Conservation (phyloP, 208 protist genomes). For the Acanthamoeba castellanii region DNA sequence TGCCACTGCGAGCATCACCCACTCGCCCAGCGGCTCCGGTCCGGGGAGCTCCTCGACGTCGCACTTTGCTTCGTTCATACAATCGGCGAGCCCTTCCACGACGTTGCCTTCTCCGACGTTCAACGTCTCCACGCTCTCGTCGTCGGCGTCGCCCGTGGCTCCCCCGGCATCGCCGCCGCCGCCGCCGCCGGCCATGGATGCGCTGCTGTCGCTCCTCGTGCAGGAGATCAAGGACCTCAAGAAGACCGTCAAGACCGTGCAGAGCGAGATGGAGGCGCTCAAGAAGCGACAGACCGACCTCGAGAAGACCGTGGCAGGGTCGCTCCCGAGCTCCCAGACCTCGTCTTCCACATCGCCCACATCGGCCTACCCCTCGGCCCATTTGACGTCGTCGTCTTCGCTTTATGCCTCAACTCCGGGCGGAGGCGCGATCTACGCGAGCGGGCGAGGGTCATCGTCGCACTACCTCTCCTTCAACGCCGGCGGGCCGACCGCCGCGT, state of each 20-base stretch:
- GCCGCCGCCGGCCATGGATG: conserved; percentile 18
- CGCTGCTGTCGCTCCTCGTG: conserved; percentile 27
- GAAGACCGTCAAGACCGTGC: neutral
- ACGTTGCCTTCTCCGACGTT: neutral
- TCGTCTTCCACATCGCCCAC: neutral
- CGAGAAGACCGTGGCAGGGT: neutral
- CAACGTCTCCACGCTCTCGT: neutral
- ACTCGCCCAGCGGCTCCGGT: neutral
- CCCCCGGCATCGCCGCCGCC: neutral
- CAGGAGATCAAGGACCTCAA: conserved; percentile 36
- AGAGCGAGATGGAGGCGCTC: neutral
- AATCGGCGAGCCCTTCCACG: neutral
- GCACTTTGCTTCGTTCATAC: neutral
- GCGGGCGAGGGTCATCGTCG: too few species aligned
- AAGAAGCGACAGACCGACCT: conserved; percentile 24
- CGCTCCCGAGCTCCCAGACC: neutral
- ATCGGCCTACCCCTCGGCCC: neutral
- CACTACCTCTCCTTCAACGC: neutral
- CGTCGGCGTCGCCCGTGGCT: neutral
- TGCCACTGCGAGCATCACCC: neutral
- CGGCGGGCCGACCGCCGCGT: too few species aligned
- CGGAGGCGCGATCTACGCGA: neutral
- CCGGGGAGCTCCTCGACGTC: neutral
- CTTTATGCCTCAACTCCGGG: neutral
- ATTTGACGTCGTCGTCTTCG: neutral